phyloP scores from a whole-genome alignment of 495 filamentous ascomycete genomes.

The Penicillium lagena region DNA sequence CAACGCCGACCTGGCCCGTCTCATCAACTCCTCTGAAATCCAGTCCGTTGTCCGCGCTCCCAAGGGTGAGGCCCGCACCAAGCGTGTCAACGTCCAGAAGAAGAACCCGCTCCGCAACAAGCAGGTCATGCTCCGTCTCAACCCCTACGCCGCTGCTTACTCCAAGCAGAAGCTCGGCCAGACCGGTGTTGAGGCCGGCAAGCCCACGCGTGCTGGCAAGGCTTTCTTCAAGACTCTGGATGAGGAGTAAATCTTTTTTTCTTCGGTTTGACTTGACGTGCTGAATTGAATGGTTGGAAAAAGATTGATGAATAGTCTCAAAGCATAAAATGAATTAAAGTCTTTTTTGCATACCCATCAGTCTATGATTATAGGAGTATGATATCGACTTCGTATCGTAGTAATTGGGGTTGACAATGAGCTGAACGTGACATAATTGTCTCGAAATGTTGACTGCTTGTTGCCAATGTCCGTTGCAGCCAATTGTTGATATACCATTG shows the following conservation, averaged over 20 bases:
- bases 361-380: slow-evolving; percentile 9
- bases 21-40: slow-evolving; percentile 98
- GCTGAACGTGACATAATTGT: no score
- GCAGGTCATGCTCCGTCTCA: slow-evolving; percentile 93
- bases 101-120: slow-evolving; percentile 99
- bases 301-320: slow-evolving; percentile 20
- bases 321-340: slow-evolving; percentile 29
- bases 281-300: slow-evolving; percentile 14
- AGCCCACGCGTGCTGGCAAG: slow-evolving; percentile 45
- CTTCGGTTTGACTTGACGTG: neutral
- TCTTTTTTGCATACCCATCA: slow-evolving; percentile 27
- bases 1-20: slow-evolving; percentile 87
- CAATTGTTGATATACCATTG: no score
- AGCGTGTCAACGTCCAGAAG: slow-evolving; percentile 90
- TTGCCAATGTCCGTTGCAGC: no score
- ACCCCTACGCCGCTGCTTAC: slow-evolving; percentile 90
- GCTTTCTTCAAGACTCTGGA: slow-evolving; percentile 45
- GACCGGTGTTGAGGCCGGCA: slow-evolving; percentile 46
- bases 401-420: slow-evolving; percentile 7
- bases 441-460: no score
- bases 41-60: slow-evolving; percentile 86
- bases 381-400: slow-evolving; percentile 2
- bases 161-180: slow-evolving; percentile 74
- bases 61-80: slow-evolving; percentile 83
- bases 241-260: slow-evolving; percentile 40